Evolutionary conservation across 441 rosid genomes (phyloP).

Genomic region (Metrosideros polymorpha): DNA sequence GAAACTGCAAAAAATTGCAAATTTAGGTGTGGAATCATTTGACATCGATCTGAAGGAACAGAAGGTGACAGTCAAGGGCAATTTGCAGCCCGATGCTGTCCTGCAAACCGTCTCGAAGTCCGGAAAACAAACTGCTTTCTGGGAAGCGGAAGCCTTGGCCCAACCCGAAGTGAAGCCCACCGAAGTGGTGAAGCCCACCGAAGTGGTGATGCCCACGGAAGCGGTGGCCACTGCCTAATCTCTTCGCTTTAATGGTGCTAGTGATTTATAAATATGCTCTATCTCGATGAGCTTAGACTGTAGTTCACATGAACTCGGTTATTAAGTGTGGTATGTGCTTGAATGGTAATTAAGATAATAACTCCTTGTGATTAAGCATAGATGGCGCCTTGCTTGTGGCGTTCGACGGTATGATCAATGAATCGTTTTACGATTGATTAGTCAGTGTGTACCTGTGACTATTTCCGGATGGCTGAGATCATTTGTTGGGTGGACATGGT

Average conservation of each 20-base stretch:
- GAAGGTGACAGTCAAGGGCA: conserved; percentile 13
- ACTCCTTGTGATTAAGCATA: neutral
- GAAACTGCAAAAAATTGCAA: neutral
- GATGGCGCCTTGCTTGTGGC: neutral
- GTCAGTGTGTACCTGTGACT: neutral
- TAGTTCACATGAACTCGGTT: neutral
- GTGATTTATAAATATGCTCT: neutral
- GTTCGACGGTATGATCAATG: neutral
- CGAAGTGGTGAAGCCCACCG: neutral
- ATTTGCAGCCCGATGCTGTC: conserved; percentile 10
- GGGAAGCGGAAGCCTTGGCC: conserved; percentile 8
- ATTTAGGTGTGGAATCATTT: conserved; percentile 10
- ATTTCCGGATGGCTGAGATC: neutral
- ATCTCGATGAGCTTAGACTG: neutral
- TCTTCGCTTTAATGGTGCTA: neutral
- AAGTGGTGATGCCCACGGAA: neutral
- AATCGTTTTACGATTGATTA: neutral
- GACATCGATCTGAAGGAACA: conserved; percentile 13
- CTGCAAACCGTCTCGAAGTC: conserved; percentile 7
- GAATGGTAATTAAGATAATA: neutral
- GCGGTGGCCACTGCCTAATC: neutral
- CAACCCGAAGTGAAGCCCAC: neutral
- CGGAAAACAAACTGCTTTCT: conserved; percentile 11
- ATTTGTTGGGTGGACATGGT: neutral
- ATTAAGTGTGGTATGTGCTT: neutral